Evolutionary conservation across 164 flowering plant genomes (phyloP), one percentile per base, ranked within the genome.

Genomic region (Saururus chinensis): DNA sequence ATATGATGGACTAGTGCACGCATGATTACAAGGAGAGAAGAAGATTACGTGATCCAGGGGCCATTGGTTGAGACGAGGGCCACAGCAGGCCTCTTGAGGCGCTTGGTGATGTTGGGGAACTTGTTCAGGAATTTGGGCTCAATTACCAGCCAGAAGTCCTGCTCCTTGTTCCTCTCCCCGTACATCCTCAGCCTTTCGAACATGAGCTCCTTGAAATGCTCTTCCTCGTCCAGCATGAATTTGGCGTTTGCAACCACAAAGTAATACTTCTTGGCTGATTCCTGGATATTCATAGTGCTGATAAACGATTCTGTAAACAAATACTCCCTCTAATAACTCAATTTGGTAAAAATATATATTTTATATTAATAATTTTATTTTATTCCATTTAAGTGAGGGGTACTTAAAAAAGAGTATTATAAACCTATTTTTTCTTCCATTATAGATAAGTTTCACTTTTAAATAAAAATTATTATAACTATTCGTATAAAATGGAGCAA

Each of bases 211-310:
- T 85, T 56, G 74, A 93, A 90, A 67, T 93, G 99, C 77, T 90
- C 99, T 73, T 90, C 99, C 60, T 93, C 96, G 60, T 93, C 97
- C 71, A 93, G 75, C 99, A 93, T 88, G 81, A 90, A 90, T 60
- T 85, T 90, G 7, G 99, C 99, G 74, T 93, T 93, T 8, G 97
- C 99, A 54, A 90, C 91, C 35, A 90, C 68, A 73, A 93, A 93
- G 63, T 84, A 78, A 40, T 90, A 93, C 61, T 71, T 93, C 57
- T 66, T 77, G 41, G 64, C 20, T 56, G 60, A 19, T 59, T 66
- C 78, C 78, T 75, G 66, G 20, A 56, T 40, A 20, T 45, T 30
- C 37, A 30, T 2, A 30, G 37, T 30, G 37, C 6, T 30, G 37
- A 30, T 30, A 30, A 30, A 30, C 6, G 37, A 30, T 30, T 2